Base-by-base conservation (phyloP, 257 asterid genomes). In the Fraxinus anomala region DNA sequence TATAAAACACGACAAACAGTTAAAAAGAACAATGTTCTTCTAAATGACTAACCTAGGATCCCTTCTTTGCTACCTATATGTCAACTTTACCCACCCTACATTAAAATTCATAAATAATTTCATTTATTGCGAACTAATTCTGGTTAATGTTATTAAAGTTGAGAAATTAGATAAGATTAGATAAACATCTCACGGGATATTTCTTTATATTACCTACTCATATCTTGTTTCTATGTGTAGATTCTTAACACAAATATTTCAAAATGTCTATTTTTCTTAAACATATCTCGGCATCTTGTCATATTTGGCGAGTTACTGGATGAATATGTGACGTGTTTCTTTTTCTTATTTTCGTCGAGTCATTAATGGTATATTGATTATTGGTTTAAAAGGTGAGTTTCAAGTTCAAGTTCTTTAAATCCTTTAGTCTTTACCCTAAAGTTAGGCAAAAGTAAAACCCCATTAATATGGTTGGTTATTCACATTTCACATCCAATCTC, bases 391-490 rank as follows among this genome's bases (percentile, higher is more conserved):
- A 56, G 66, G 5, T 56, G 66, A 56, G 26, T 56, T 59, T 59
- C 30, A 21, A 21, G 30, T 59, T 59, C 30, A 21, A n/a, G 30
- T 21, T 59, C 7, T 42, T 51, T 72, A 33, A 19, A 34, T 70
- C 34, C 37, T 26, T 26, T 80, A 76, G 67, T 76, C 81, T 85
- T 85, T 80, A 75, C 84, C 89, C 84, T 72, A 66, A 85, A 80
- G 84, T 63, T 74, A 76, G 79, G 79, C 82, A 73, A 68, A 73
- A 31, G 69, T 73, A 72, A 26, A 67, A 66, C 65, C 33, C 6
- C 79, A 79, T 79, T 79, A 66, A 73, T 66, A 79, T 83, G 89
- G 88, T 83, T 80, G 84, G 81, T 77, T 80, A 76, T 81, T 83
- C 84, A 75, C 76, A 80, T 71, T 80, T 72, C 30, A 34, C 82